Conservation (phyloP, 371 early-diverging fungal species). For the Mucor sp. region DNA sequence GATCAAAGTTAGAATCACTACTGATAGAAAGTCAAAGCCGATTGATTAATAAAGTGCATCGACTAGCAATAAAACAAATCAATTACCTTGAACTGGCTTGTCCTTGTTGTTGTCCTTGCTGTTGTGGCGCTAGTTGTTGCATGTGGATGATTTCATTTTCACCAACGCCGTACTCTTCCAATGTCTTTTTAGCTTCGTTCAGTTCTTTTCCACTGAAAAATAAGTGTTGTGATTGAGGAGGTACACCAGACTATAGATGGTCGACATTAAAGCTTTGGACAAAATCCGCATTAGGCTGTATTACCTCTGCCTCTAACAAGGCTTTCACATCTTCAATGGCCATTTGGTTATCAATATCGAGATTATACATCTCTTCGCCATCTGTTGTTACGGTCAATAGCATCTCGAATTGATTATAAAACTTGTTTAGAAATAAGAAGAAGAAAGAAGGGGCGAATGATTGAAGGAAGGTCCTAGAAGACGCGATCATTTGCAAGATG, state of each 20-base stretch:
- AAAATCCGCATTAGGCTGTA: not conserved
- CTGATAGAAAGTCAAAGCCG: not conserved
- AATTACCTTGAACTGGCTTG: slow-evolving; percentile 18
- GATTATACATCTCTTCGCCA: slow-evolving; percentile 61
- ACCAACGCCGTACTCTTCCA: slow-evolving; percentile 67
- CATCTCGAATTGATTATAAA: slow-evolving; percentile 37
- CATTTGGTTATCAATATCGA: slow-evolving; percentile 81
- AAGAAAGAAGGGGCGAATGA: not conserved
- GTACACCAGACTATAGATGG: slow-evolving; percentile 53
- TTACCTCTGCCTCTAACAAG: slow-evolving; percentile 81
- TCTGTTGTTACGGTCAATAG: slow-evolving; percentile 65
- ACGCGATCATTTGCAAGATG: not conserved
- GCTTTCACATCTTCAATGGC: slow-evolving; percentile 83
- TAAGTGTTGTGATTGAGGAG: slow-evolving; percentile 51
- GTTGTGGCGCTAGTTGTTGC: slow-evolving; percentile 21
- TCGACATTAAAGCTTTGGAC: not conserved
- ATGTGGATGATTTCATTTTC: slow-evolving; percentile 79
- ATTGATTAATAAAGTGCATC: not conserved
- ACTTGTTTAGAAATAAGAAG: not conserved
- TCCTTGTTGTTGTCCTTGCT: slow-evolving; percentile 13
- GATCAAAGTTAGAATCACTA: slow-evolving; percentile 60
- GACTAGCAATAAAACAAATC: not conserved
- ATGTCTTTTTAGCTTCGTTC: slow-evolving; percentile 60
- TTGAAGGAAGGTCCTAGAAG: not conserved
- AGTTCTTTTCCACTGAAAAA: slow-evolving; percentile 66